These are phyloP conservation scores for Chaetomium cochliodes DNA, from an alignment of 495 filamentous ascomycete species.

Conservation along the genomic window DNA sequence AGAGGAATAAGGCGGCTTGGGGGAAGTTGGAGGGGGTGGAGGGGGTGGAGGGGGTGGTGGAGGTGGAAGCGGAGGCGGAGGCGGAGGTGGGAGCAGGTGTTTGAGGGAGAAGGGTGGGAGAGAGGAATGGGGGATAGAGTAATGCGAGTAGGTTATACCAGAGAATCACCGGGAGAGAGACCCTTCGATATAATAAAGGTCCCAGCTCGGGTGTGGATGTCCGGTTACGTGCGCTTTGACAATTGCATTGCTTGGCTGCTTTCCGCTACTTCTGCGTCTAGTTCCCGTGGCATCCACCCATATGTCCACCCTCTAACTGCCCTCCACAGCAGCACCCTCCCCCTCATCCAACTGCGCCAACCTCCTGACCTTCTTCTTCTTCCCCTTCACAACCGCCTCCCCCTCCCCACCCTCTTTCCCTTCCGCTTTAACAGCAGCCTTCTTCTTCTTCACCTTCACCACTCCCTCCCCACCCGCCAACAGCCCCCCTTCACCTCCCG, in stretches of 20 bases:
- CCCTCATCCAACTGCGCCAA: not conserved
- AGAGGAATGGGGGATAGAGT: not conserved
- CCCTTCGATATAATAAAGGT: too few relatives aligned
- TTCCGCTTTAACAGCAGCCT: constrained; percentile 12
- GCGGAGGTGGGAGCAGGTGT: constrained; percentile 23
- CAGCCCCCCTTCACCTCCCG: constrained; percentile 15
- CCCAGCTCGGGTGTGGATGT: too few relatives aligned
- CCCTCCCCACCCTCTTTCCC: constrained; percentile 11
- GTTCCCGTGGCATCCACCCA: not conserved
- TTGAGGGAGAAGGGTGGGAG: not conserved
- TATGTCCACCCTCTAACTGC: not conserved
- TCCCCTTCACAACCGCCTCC: not conserved
- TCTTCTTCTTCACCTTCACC: constrained; percentile 36
- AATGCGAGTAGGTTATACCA: too few relatives aligned
- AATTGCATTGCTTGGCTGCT: not conserved
- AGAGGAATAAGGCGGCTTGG: constrained; percentile 68
- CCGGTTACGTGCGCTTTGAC: not conserved
- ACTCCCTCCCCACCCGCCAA: constrained; percentile 43
- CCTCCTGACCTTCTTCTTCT: not conserved
- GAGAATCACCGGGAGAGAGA: not conserved
- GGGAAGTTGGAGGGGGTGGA: constrained; percentile 37
- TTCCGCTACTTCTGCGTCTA: not conserved
- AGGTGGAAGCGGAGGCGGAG: constrained; percentile 54
- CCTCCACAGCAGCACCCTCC: not conserved
- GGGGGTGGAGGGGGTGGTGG: constrained; percentile 41